Conservation (phyloP, 208 protist genomes). For the Jaenimonas drosophilae region DNA sequence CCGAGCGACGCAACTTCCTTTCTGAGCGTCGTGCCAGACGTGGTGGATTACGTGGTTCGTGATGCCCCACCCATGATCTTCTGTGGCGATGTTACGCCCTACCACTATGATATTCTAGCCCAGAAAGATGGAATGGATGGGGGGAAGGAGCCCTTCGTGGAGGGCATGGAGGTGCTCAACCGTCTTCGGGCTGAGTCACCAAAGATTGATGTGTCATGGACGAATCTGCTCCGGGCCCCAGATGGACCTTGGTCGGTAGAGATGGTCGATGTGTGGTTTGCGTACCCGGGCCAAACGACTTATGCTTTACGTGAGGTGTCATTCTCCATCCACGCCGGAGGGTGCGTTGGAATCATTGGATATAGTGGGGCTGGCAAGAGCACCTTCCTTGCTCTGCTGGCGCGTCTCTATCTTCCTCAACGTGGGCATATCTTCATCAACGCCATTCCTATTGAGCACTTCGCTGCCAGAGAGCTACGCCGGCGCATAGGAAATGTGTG, state of each 20-base stretch:
- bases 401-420: constrained; percentile 39
- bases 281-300: constrained; percentile 26
- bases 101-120: no score
- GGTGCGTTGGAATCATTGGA: constrained; percentile 51
- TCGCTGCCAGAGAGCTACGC: constrained; percentile 34
- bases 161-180: no score
- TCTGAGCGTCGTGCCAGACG: no score
- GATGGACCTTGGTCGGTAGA: constrained; percentile 30
- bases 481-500: constrained; percentile 48
- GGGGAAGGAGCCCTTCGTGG: no score
- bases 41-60: no score
- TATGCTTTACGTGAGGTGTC: constrained; percentile 41
- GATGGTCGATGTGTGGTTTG: constrained; percentile 55
- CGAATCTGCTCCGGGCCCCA: neutral
- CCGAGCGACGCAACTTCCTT: no score
- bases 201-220: no score
- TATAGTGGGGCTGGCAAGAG: constrained; percentile 72
- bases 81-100: no score
- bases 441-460: constrained; percentile 26
- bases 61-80: no score
- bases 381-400: constrained; percentile 48
- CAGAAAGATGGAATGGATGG: no score
- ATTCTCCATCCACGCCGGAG: constrained; percentile 31
- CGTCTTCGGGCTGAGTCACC: no score
- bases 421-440: constrained; percentile 46